Conservation (phyloP, 164 flowering plant genomes). For the Berberis thunbergii region DNA sequence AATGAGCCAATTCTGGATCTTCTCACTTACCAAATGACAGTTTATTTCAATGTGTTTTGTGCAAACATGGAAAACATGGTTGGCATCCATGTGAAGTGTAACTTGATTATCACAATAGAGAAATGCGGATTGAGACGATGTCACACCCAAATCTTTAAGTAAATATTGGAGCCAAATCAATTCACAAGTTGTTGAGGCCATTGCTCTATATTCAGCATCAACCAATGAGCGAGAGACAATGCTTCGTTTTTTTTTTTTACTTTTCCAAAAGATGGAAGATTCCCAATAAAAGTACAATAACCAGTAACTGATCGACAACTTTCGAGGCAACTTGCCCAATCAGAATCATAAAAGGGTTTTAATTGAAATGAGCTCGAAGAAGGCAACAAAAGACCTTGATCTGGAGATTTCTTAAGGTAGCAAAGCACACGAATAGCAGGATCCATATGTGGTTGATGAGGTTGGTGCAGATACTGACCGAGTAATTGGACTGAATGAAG, state of each 20-base stretch:
- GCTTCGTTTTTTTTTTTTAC: background rate
- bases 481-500: background rate
- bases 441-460: background rate
- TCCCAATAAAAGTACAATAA: background rate
- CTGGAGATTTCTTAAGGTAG: background rate
- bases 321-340: background rate
- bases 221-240: background rate
- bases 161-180: background rate
- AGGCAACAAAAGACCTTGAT: background rate
- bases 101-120: slow-evolving; percentile 4
- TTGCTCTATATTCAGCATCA: slow-evolving; percentile 2
- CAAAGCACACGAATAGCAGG: background rate
- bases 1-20: background rate
- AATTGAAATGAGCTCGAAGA: background rate
- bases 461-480: background rate
- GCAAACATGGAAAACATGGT: background rate
- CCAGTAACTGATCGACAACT: background rate
- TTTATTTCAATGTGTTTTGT: background rate
- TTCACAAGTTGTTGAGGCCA: background rate
- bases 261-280: background rate
- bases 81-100: background rate
- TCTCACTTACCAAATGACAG: slow-evolving; percentile 1
- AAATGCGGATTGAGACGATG: background rate
- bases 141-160: background rate
- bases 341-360: background rate